A percentile compares a stretch with the other conserved stretches of the same genome.
Evolutionary conservation across 345 rosid species (phyloP).

Genomic region (Balakata baccata): DNA sequence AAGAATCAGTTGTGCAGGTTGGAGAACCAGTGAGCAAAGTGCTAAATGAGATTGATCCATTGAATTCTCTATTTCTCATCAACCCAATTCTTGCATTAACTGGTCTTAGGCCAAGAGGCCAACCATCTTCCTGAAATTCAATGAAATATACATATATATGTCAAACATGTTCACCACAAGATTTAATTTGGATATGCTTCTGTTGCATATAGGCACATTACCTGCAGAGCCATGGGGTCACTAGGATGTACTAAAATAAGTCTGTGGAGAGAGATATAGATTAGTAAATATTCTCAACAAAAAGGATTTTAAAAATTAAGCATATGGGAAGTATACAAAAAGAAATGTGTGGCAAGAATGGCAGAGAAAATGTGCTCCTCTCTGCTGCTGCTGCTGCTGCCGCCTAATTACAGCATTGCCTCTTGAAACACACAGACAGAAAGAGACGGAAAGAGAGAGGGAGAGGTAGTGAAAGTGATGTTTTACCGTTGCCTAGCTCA

Average conservation of each 20-base stretch:
- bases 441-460: not conserved
- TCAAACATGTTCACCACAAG: not conserved
- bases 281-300: not conserved
- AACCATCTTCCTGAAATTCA: constrained; percentile 61
- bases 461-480: constrained; percentile 25
- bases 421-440: constrained; percentile 16
- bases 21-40: constrained; percentile 62
- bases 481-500: constrained; percentile 18
- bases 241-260: not conserved
- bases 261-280: not conserved
- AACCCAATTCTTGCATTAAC: constrained; percentile 71
- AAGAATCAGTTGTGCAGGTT: constrained; percentile 40
- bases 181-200: not conserved
- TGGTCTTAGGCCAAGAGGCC: constrained; percentile 82
- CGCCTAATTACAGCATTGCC: constrained; percentile 13
- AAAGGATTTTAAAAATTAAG: not conserved
- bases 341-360: not conserved
- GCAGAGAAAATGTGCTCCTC: not conserved
- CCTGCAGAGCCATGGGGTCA: constrained; percentile 23
- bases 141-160: not conserved
- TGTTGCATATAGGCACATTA: not conserved
- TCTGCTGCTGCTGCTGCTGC: constrained; percentile 1
- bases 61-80: constrained; percentile 42
- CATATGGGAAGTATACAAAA: not conserved
- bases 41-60: constrained; percentile 66